phyloP scores from a whole-genome alignment of 2,329 filamentous ascomycete species.

The Calonectria hawksworthii region DNA sequence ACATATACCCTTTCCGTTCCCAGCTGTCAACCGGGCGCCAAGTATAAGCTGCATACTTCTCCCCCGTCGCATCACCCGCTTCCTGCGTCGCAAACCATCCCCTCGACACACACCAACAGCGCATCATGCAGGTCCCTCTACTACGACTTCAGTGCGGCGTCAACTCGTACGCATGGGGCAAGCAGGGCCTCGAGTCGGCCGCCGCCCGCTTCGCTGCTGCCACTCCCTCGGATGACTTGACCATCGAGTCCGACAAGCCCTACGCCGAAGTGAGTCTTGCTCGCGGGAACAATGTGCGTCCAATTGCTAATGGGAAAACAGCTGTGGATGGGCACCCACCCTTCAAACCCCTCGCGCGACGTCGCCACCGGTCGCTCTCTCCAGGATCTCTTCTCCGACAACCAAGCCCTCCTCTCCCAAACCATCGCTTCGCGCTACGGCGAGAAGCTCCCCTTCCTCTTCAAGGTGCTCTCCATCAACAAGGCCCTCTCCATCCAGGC shows the following conservation, averaged over 20 bases:
- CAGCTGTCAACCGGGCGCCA: not conserved
- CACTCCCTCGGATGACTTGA: slow-evolving; percentile 81
- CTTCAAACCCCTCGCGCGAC: slow-evolving; percentile 94
- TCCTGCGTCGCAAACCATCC: not conserved
- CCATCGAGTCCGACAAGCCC: slow-evolving; percentile 87
- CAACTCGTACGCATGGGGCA: slow-evolving; percentile 99
- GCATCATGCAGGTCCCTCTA: slow-evolving; percentile 79
- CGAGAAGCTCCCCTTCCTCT: slow-evolving; percentile 91
- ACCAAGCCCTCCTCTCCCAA: slow-evolving; percentile 83
- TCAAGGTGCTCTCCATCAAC: slow-evolving; percentile 96
- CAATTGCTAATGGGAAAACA: slow-evolving; percentile 54
- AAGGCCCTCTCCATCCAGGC: slow-evolving; percentile 98
- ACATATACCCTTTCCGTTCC: slow-evolving; percentile 18
- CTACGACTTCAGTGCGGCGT: slow-evolving; percentile 91
- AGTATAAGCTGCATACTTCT: not conserved
- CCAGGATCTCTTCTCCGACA: slow-evolving; percentile 89
- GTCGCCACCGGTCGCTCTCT: slow-evolving; percentile 86
- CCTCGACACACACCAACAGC: slow-evolving; percentile 3
- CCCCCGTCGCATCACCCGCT: slow-evolving; percentile 25
- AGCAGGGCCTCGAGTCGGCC: slow-evolving; percentile 87
- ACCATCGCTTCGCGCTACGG: slow-evolving; percentile 82
- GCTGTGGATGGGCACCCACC: slow-evolving; percentile 99
- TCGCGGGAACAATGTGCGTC: not conserved
- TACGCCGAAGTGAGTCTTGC: slow-evolving; percentile 80
- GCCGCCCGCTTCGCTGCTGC: slow-evolving; percentile 92